Conservation (phyloP, 2,329 filamentous ascomycete genomes). For the Penicillium brasilianum region DNA sequence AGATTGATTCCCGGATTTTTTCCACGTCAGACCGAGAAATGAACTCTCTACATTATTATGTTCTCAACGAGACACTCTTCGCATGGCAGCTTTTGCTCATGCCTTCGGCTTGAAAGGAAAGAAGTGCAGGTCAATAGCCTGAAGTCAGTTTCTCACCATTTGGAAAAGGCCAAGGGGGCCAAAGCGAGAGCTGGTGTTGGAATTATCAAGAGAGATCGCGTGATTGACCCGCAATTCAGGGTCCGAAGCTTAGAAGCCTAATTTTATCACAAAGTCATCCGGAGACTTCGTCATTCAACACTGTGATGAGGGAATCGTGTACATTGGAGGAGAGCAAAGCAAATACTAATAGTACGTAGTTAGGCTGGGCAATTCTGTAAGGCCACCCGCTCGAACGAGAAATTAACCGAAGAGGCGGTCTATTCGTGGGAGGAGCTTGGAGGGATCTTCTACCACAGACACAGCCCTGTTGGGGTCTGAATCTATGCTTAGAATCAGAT, state of each 20-base stretch:
- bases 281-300: not conserved
- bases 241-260: not conserved
- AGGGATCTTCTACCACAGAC: not conserved
- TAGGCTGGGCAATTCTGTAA: not conserved
- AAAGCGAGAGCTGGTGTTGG: not conserved
- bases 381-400: not conserved
- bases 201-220: not conserved
- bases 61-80: not conserved
- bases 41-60: not conserved
- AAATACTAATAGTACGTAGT: not conserved
- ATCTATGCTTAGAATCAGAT: not conserved
- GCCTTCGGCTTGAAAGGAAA: not conserved
- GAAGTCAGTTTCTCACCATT: not conserved
- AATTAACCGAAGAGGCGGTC: not conserved
- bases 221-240: not conserved
- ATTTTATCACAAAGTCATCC: not conserved
- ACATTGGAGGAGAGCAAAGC: too few relatives aligned
- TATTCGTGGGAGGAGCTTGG: not conserved
- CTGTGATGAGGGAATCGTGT: not conserved
- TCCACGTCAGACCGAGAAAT: not conserved
- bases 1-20: not conserved
- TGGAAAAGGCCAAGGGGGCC: not conserved
- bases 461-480: not conserved
- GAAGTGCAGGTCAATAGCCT: not conserved
- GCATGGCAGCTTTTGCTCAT: not conserved